Base-by-base conservation (phyloP, 2,329 filamentous ascomycete species). In the Ascocoryne sarcoides region DNA sequence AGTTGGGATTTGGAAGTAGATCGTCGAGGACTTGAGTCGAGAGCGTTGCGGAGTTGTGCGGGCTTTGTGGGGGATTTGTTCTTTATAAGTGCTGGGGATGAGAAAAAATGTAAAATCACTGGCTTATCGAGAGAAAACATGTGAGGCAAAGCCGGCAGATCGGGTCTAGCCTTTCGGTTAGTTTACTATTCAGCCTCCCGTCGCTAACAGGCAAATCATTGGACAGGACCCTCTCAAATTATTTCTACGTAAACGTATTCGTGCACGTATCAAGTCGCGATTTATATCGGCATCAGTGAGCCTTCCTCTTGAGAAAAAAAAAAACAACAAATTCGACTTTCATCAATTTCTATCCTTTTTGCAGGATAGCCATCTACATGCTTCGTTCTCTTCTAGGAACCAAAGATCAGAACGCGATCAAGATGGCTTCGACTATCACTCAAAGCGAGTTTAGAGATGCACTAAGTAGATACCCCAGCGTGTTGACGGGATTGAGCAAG, bases 361-460 rank as follows among this genome's bases (percentile, higher is more conserved):
- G 7, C 5, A 21, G 10, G 14, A 9, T n/a, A 30, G 12, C 8
- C 23, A 36, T 37, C 19, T 42, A 18, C 21, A 49, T 49, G 43
- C 43, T 51, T 38, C 43, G 43, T 40, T 44, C 19, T 5, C 37
- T 49, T 17, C 46, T 47, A 15, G 43, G 46, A 14, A 48, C 38
- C 32, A 46, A 46, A 42, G n/a, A n/a, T 32, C 42, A 18, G 12
- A 37, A 12, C 20, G 31, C 17, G 20, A 43, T 32, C 3, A 44
- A 18, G 30, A 59, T 58, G 54, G 49, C 54, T 16, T 42, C 44
- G 15, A 20, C 38, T n/a, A 59, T 60, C 36, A 50, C 49, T 4
- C 35, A 44, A 10, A 23, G 40, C 8, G 48, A 56, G 30, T 60
- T 60, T 36, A 51, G 54, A 36, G 51, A 51, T 12, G 51, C 52